Conservation (phyloP, 2,329 filamentous ascomycete species). For the Thelonectria olida region DNA sequence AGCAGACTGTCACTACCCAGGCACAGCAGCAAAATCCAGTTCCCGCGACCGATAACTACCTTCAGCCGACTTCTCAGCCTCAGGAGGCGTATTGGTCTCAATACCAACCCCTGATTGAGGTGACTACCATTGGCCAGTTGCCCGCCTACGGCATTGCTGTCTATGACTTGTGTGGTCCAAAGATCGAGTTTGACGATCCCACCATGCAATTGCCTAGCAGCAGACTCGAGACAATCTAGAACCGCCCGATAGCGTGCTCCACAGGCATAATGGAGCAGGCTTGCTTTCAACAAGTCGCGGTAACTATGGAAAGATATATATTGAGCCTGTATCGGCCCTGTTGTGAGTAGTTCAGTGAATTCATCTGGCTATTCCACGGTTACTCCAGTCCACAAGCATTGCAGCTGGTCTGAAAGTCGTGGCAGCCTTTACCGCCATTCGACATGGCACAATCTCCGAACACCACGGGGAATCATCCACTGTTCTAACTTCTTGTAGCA, state of each 20-base stretch:
- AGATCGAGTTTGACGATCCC: slow-evolving; percentile 67
- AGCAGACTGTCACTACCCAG: slow-evolving; percentile 49
- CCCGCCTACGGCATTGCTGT: slow-evolving; percentile 60
- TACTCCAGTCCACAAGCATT: no score
- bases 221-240: slow-evolving; percentile 65
- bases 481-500: no score
- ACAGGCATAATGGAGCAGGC: no score
- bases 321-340: no score
- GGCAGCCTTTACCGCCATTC: no score
- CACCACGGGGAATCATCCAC: no score
- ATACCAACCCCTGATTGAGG: slow-evolving; percentile 67
- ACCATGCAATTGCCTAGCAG: slow-evolving; percentile 68
- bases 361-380: no score
- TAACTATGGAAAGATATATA: no score
- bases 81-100: slow-evolving; percentile 64
- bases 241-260: not conserved
- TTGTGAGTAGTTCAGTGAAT: no score
- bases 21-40: slow-evolving; percentile 38
- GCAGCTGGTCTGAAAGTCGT: no score
- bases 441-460: no score
- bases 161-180: slow-evolving; percentile 63
- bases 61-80: slow-evolving; percentile 50
- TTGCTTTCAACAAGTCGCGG: no score
- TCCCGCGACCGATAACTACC: slow-evolving; percentile 44
- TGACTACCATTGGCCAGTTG: slow-evolving; percentile 62